phyloP scores from a whole-genome alignment of 352 stramenopile species.

The Pythium dissotocum region DNA sequence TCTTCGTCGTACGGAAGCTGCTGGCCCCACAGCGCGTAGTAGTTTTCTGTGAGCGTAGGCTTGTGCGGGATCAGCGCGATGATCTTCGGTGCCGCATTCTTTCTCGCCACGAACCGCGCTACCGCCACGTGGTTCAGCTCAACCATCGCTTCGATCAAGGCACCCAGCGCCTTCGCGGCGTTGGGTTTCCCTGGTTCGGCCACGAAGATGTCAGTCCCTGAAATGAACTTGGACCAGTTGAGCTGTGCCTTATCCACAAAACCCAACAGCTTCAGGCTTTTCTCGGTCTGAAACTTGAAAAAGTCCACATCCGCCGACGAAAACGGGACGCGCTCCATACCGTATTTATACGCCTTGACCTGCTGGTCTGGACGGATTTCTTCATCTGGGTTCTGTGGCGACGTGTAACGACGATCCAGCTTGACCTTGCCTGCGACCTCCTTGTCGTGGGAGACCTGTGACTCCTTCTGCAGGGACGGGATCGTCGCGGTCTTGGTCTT shows the following conservation, averaged over 20 bases:
- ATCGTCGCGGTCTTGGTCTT: constrained; percentile 77
- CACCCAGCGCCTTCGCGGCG: constrained; percentile 57
- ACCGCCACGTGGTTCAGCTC: constrained; percentile 62
- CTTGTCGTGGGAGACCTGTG: constrained; percentile 62
- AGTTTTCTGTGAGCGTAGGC: constrained; percentile 44
- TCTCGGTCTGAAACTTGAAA: constrained; percentile 82
- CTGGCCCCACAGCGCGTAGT: constrained; percentile 72
- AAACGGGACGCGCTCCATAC: constrained; percentile 78
- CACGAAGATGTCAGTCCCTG: constrained; percentile 68
- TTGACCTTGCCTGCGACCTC: constrained; percentile 60
- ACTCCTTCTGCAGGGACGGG: constrained; percentile 75
- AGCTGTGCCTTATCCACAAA: constrained; percentile 64
- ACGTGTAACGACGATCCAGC: constrained; percentile 73
- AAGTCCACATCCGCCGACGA: constrained; percentile 77
- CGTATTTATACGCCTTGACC: constrained; percentile 83
- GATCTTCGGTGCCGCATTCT: constrained; percentile 80
- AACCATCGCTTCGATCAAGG: constrained; percentile 69
- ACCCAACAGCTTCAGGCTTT: constrained; percentile 71
- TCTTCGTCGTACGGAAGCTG: constrained; percentile 84
- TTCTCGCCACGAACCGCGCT: constrained; percentile 73
- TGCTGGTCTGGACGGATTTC: constrained; percentile 69
- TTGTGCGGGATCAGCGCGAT: constrained; percentile 66
- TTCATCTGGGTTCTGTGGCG: constrained; percentile 64
- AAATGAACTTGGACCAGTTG: constrained; percentile 57
- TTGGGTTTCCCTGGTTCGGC: constrained; percentile 72